Percentiles rank a stretch among this genome's conserved stretches.
Evolutionary conservation across 192 early-diverging fungal genomes (phyloP).

Genomic region (Backusella luteola): DNA sequence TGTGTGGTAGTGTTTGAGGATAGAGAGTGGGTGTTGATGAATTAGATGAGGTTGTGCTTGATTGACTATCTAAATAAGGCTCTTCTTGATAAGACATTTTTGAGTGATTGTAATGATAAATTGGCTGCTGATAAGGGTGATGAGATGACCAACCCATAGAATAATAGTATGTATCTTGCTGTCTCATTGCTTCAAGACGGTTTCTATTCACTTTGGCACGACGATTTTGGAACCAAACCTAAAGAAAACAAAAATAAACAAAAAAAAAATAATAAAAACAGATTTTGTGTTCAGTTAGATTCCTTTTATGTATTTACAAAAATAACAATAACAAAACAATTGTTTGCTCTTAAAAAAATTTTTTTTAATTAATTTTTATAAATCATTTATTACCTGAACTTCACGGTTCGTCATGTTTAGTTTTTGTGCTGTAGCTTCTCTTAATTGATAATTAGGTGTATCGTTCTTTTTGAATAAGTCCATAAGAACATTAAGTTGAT

Average conservation of each 20-base stretch:
- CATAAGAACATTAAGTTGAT: conserved; percentile 68
- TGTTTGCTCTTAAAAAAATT: conserved; percentile 1
- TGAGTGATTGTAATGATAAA: background rate
- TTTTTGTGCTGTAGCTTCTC: conserved; percentile 68
- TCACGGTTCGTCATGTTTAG: conserved; percentile 79
- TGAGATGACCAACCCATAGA: background rate
- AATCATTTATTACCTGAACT: conserved; percentile 58
- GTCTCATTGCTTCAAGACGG: background rate
- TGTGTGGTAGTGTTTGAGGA: conserved; percentile 12
- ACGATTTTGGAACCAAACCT: conserved; percentile 88
- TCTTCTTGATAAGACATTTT: background rate
- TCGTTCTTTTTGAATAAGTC: conserved; percentile 72
- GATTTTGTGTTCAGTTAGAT: conserved; percentile 3
- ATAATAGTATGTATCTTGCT: conserved; percentile 8
- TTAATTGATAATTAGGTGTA: conserved; percentile 75
- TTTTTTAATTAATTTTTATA: conserved; percentile 3
- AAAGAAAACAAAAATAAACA: conserved; percentile 14
- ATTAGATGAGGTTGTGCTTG: conserved; percentile 6
- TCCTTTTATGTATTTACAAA: conserved; percentile 3
- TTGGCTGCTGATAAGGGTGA: background rate
- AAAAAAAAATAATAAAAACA: conserved; percentile 20
- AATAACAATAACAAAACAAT: background rate
- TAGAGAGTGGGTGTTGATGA: conserved; percentile 4
- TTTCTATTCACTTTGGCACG: conserved; percentile 75
- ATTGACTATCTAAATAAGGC: conserved; percentile 4